Base-by-base conservation (phyloP, 1,284 basidiomycete species). In the Vanrija sp. region DNA sequence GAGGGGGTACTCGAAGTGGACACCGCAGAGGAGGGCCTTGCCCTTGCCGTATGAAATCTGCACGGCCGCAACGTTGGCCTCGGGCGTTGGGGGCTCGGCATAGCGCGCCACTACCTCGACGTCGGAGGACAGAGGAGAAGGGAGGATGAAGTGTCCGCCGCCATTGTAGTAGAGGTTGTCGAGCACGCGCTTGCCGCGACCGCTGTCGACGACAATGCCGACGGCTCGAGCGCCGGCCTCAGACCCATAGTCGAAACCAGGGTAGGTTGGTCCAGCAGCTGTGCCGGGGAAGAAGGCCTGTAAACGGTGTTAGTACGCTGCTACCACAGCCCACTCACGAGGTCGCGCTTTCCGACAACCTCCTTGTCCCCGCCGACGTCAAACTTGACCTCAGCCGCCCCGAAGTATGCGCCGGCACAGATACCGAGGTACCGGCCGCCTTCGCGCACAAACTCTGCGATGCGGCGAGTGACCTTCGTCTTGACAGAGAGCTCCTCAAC, bases 341-440 rank as follows among this genome's bases (percentile, higher is more conserved):
- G 74, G 16, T 82, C 80, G 38, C 84, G 64, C 34, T 74, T 69
- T 1, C 81, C 82, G 0, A 70, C 61, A 9, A 83, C 82, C 64
- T 82, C 78, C 62, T 82, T 68, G 2, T 55, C 54, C 1, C 79
- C 78, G 18, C 79, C 81, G 9, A 74, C 60, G 59, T 83, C 81
- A 68, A 83, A 83, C 51, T 72, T 73, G 46, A 83, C 78, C 46
- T 71, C 64, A 6, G 54, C 56, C 6, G 78, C 78, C 4, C 78
- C 80, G 65, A 81, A 84, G 69, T 83, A 83, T 1, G 80, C 82
- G 5, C 83, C 82, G 5, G 83, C 84, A 52, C 85, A 86, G 21
- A 91, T 79, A 6, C 83, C 85, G 7, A 91, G 72, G 59, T 84
- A 85, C 28, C 76, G 75, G 4, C 93, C 93, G 1, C 92, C 89